These are phyloP conservation scores for Furculomyces boomerangus DNA, from an alignment of 371 early-diverging fungal species.

Conservation along the genomic window DNA sequence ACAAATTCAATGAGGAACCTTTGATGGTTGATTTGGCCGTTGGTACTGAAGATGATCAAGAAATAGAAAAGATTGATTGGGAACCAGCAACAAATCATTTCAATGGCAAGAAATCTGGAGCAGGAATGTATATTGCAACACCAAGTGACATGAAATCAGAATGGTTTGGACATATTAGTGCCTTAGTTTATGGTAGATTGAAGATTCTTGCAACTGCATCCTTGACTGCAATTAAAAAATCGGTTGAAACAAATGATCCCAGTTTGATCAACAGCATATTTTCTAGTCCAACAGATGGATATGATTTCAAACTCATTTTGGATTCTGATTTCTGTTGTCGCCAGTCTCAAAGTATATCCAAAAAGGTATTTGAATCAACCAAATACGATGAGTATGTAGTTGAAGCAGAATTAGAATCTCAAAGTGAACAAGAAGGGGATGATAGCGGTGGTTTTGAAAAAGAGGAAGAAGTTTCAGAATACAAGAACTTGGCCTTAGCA, in stretches of 20 bases:
- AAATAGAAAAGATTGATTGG: neutral
- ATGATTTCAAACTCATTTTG: neutral
- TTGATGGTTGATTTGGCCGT: constrained; percentile 50
- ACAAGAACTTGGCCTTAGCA: constrained; percentile 5
- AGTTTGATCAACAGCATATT: neutral
- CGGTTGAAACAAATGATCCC: neutral
- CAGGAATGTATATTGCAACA: constrained; percentile 1
- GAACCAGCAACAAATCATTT: neutral
- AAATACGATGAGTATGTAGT: neutral
- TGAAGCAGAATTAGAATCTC: neutral
- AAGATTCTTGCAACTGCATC: neutral
- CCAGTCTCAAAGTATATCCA: neutral
- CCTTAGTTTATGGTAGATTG: neutral
- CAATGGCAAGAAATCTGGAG: neutral
- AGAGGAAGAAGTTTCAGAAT: constrained; percentile 1
- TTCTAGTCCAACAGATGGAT: neutral
- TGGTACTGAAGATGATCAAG: neutral
- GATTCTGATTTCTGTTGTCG: neutral
- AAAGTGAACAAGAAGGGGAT: neutral
- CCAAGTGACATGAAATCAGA: neutral
- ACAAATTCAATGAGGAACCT: constrained; percentile 56
- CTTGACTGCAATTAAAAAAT: neutral
- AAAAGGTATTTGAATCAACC: constrained; percentile 7
- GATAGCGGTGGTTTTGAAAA: constrained; percentile 7
- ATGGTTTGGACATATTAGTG: neutral